phyloP scores from a whole-genome alignment of 495 filamentous ascomycete genomes.

The Mycothermus thermophilus region DNA sequence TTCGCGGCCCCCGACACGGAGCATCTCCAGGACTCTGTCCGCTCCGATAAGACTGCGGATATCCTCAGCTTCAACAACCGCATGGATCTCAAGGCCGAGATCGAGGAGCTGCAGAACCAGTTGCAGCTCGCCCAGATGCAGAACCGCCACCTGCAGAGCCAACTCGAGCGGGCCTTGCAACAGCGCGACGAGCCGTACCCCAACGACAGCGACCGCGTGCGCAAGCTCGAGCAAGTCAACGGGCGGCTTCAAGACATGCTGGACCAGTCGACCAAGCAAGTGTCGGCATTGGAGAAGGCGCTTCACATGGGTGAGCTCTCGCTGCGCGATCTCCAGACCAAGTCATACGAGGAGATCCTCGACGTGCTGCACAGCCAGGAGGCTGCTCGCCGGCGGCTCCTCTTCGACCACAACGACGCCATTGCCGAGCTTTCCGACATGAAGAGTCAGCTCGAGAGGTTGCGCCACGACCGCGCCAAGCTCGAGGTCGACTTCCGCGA shows the following conservation, averaged over 20 bases:
- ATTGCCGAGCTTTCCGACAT: slow-evolving; percentile 72
- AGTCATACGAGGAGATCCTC: slow-evolving; percentile 87
- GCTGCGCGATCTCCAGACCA: slow-evolving; percentile 81
- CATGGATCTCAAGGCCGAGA: slow-evolving; percentile 81
- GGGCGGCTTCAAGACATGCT: slow-evolving; percentile 85
- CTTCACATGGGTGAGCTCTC: slow-evolving; percentile 82
- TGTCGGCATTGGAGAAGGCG: slow-evolving; percentile 76
- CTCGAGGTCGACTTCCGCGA: slow-evolving; percentile 88
- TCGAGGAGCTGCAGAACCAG: slow-evolving; percentile 89
- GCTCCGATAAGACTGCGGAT: slow-evolving; percentile 82
- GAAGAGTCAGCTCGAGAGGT: slow-evolving; percentile 71
- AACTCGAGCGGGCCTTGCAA: slow-evolving; percentile 50
- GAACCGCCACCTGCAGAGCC: slow-evolving; percentile 83
- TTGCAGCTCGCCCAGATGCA: slow-evolving; percentile 93
- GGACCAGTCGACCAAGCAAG: slow-evolving; percentile 87
- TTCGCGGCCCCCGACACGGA: slow-evolving; percentile 53
- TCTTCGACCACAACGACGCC: slow-evolving; percentile 74
- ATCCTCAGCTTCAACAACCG: slow-evolving; percentile 76
- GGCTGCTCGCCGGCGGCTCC: slow-evolving; percentile 64
- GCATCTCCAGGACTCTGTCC: slow-evolving; percentile 53
- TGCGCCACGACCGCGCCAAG: slow-evolving; percentile 62
- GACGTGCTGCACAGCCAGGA: slow-evolving; percentile 91
- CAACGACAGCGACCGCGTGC: slow-evolving; percentile 76
- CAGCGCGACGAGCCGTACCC: slow-evolving; percentile 42
- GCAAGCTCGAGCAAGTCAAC: slow-evolving; percentile 88